Evolutionary conservation across 345 rosid genomes (phyloP), one percentile per base, ranked within the genome.

Genomic region (Pugionium dolabratum): DNA sequence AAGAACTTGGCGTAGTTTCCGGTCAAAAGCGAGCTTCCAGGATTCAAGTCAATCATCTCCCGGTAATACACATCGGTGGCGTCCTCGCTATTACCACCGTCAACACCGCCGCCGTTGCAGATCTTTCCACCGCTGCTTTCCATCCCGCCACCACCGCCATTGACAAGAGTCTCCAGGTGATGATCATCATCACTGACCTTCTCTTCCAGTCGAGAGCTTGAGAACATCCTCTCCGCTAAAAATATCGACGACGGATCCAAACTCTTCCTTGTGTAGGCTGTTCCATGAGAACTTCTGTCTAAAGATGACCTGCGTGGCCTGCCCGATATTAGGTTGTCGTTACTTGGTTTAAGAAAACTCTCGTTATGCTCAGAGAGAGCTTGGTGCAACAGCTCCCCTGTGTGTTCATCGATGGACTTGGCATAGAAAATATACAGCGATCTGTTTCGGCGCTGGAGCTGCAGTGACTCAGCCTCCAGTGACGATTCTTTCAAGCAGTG

Each of bases 1-100:
- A 86, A 76, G 67, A 84, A 83, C 78, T 55, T 84, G 7, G 91
- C 91, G 67, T 86, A 86, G 72, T 86, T 88, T 49, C 84, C 88
- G 9, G 83, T 83, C 46, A 84, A 63, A 63, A 84, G 82, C 6
- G 86, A 57, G 67, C 81, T 88, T 30, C 70, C 79, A 29, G 91
- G 88, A 57, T 81, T 66, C 26, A 71, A 70, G 7, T 81, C 76
- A 36, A 88, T 86, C 90, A 84, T 81, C 30, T 63, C 79, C 54
- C 67, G 68, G 68, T 83, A 88, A 82, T 86, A 88, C 54, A 51
- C 75, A 10, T 88, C 85, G 36, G 84, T 79, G 39, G 74, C 67
- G 5, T 72, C 76, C 62, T 78, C 83, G 59, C 70, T 78, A 50
- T 82, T 79, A 18, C 71, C 54, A 36, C 64, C 80, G 11, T 64